Base-by-base conservation (phyloP, 2,329 filamentous ascomycete genomes). In the Diaporthe vexans region DNA sequence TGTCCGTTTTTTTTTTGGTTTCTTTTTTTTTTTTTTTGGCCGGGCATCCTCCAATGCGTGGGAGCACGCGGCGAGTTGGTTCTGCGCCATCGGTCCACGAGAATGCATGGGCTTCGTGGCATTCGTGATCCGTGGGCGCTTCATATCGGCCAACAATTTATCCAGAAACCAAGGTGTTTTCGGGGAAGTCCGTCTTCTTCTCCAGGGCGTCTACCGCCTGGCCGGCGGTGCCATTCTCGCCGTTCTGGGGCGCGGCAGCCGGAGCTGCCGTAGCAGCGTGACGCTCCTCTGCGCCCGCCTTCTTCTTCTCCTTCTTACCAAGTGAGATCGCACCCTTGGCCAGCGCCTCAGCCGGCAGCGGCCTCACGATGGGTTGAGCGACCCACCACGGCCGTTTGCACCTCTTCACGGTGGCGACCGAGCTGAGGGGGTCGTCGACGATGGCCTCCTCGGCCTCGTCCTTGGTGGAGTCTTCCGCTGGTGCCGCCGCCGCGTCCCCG, bases 331-430 rank as follows among this genome's bases (percentile, higher is more conserved):
- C 92, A 0, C 95, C 95, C 81, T 94, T 95, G 76, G 93, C 92
- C 77, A 97, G 80, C 3, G 97, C 97, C 85, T 98, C 96, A 78
- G 93, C 94, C 0, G 97, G 97, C 79, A 98, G 82, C 54, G 95
- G 95, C 73, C 95, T 87, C 9, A 98, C 90, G 79, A 97, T 94
- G 5, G 96, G 93, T 85, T 98, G 95, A 70, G 92, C 95, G 5
- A 98, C 89, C 94, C 95, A 98, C 90, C 92, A 98, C 1, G 95
- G 95, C 77, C 95, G 86, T 81, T 92, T 93, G 80, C 95, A 97
- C 75, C 90, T 87, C 72, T 89, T 90, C 35, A 97, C 91, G 0
- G 93, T 91, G 11, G 90, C 91, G 24, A 91, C 84, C 6, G 92
- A 93, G 81, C 89, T 92, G 79, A 91, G 87, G 0, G 84, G 83